Base-by-base conservation (phyloP, 805 yeast genomes). In the Hanseniaspora jakobsenii region DNA sequence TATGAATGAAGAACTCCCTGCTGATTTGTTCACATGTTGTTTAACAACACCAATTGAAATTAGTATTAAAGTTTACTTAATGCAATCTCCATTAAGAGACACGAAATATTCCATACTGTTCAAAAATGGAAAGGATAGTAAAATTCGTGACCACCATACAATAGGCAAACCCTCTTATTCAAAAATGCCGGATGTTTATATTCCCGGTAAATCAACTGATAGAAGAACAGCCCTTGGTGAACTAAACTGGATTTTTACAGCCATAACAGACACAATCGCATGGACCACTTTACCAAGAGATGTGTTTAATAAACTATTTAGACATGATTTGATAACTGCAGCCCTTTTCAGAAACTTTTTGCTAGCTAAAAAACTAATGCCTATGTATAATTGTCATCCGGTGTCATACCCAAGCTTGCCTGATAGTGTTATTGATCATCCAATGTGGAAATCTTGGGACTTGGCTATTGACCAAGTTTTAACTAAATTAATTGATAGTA, bases 371-470 rank as follows among this genome's bases (percentile, higher is more conserved):
- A 72, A 95, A 51, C 81, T 91, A 32, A 85, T 91, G 96, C 86
- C 95, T 2, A 78, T 81, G 53, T 78, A 81, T 52, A 86, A 87
- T 48, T 87, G 96, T 58, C 93, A 86, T 56, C 97, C 98, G 1
- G 77, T 87, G 2, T 84, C 95, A 14, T 93, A 85, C 50, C 98
- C 98, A 1, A 85, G 82, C 8, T 65, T 91, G 30, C 97, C 98
- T 0, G 91, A 85, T 44, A 66, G 76, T 12, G 73, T 78, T 5
- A 76, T 82, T 37, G 72, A 74, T 49, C 96, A 91, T 57, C 77
- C 93, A 4, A 78, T 91, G 83, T 91, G 98, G 98, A 91, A 85
- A 48, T 79, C 95, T 0, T 91, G 98, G 97, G 97, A 91, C 57
- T 67, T 91, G 50, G 96, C 98, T 0, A 79, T 91, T 32, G 97